Conservation (phyloP, 2,329 filamentous ascomycete species). For the Exophiala sp. region DNA sequence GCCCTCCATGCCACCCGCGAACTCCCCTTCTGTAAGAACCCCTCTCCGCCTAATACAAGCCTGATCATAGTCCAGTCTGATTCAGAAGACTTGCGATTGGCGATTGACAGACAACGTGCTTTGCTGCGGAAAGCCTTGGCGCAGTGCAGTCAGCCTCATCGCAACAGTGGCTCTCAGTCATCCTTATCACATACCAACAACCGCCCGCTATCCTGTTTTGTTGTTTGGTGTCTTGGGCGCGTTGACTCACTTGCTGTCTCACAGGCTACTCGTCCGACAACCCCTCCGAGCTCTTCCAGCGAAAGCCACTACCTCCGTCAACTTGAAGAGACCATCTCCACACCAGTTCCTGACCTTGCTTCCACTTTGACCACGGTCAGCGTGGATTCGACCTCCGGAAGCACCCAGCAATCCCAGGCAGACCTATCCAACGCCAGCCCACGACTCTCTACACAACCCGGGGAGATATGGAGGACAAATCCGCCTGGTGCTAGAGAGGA, state of each 20-base stretch:
- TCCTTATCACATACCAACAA: not conserved
- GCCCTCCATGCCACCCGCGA: constrained; percentile 39
- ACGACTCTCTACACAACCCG: not conserved
- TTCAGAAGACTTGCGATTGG: not conserved
- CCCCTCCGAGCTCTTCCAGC: constrained; percentile 18
- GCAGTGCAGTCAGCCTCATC: not conserved
- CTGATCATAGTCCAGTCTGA: not conserved
- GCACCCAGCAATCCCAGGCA: not conserved
- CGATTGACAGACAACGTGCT: not conserved
- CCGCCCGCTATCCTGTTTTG: not conserved
- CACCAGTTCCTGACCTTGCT: constrained; percentile 47
- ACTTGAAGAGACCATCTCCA: constrained; percentile 41
- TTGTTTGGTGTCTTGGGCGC: constrained; percentile 8
- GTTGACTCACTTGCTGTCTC: constrained; percentile 17
- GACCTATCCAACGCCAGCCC: not conserved
- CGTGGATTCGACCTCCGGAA: not conserved
- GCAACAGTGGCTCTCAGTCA: not conserved
- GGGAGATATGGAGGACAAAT: not conserved
- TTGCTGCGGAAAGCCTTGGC: not conserved
- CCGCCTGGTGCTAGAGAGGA: not conserved
- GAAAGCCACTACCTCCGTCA: constrained; percentile 43
- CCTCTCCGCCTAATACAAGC: constrained; percentile 5
- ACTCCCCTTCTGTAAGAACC: constrained; percentile 40
- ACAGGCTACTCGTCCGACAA: constrained; percentile 30
- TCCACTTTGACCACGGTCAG: constrained; percentile 38